Percentiles rank a stretch among this genome's conserved stretches.
These are phyloP conservation scores for Cryphonectria radicalis DNA, from an alignment of 2,329 filamentous ascomycete genomes.

Conservation along the genomic window DNA sequence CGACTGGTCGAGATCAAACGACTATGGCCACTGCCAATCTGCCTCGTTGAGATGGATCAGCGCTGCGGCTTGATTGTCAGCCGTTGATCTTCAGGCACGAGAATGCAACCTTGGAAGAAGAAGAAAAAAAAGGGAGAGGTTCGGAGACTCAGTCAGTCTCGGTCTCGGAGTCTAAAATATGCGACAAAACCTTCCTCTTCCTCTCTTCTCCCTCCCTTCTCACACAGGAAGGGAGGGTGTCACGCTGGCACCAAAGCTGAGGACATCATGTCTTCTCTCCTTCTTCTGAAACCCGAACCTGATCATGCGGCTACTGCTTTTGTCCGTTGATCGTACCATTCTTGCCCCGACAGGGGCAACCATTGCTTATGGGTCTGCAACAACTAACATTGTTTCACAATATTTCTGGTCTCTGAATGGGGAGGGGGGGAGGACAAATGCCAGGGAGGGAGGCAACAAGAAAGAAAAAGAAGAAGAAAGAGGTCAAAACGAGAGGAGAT, in stretches of 20 bases:
- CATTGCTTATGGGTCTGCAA: background rate
- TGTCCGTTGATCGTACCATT: background rate
- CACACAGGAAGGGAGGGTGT: background rate
- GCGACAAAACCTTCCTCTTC: background rate
- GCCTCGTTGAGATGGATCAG: background rate
- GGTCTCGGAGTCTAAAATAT: slow-evolving; percentile 4
- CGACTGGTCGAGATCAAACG: background rate
- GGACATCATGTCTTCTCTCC: background rate
- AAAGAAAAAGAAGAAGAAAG: background rate
- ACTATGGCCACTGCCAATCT: background rate
- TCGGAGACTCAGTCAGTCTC: background rate
- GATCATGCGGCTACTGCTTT: background rate
- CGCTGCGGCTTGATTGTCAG: background rate
- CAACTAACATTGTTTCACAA: background rate
- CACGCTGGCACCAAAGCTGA: background rate
- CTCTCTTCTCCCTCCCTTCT: background rate
- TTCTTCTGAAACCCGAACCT: background rate
- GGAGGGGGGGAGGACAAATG: background rate
- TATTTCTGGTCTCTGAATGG: background rate
- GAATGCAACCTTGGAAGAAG: background rate
- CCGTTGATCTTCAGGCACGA: slow-evolving; percentile 2
- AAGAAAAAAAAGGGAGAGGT: background rate
- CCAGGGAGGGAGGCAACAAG: background rate
- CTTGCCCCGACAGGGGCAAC: background rate
- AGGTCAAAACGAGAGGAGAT: background rate